These are phyloP conservation scores for Scalesia atractyloides DNA, from an alignment of 129 eudicot genomes.

Conservation along the genomic window DNA sequence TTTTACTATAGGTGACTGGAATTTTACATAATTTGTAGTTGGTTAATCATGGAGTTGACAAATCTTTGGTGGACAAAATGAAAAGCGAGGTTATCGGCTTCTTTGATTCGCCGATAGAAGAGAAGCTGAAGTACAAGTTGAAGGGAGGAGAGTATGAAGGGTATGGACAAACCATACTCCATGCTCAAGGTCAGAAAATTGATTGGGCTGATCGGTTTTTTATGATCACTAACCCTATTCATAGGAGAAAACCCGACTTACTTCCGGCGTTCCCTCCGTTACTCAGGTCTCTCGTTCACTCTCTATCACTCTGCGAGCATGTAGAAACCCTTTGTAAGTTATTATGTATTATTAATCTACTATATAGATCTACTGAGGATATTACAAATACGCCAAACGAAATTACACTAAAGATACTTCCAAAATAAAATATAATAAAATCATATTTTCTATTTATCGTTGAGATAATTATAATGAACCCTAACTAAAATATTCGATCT, in stretches of 20 bases:
- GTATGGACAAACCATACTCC: constrained; percentile 48
- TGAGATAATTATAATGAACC: too few relatives aligned
- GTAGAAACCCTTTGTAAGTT: too few relatives aligned
- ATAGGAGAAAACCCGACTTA: constrained; percentile 49
- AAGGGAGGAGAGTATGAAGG: constrained; percentile 55
- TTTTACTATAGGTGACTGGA: background rate
- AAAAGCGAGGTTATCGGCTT: constrained; percentile 45
- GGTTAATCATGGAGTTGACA: constrained; percentile 65
- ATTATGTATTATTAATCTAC: too few relatives aligned
- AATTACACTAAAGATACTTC: too few relatives aligned
- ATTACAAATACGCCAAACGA: too few relatives aligned
- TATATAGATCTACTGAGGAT: too few relatives aligned
- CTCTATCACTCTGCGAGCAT: background rate
- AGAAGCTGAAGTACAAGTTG: constrained; percentile 44
- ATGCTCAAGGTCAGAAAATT: constrained; percentile 33
- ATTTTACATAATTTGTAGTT: constrained; percentile 32
- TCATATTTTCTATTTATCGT: too few relatives aligned
- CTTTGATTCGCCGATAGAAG: constrained; percentile 50
- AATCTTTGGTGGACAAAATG: constrained; percentile 46
- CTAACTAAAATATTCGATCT: too few relatives aligned
- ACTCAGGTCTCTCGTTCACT: constrained; percentile 35
- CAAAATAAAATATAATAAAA: too few relatives aligned
- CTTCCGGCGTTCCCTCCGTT: constrained; percentile 46
- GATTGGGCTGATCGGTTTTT: constrained; percentile 63
- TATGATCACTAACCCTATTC: constrained; percentile 50